Base-by-base conservation (phyloP, 2,329 filamentous ascomycete genomes). In the Calonectria hawksworthii region DNA sequence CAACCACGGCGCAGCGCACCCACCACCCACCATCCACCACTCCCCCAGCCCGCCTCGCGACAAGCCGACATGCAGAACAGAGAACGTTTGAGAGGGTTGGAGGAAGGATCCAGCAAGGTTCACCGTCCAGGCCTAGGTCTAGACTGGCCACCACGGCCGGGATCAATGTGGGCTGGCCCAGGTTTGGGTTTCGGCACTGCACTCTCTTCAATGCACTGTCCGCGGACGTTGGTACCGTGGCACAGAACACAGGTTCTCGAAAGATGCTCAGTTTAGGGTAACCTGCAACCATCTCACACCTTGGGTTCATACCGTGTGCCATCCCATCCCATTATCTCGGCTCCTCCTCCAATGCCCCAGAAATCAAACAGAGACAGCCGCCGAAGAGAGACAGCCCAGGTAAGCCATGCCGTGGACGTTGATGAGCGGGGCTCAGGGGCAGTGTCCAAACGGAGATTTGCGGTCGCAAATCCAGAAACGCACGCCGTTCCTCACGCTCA, bases 381-480 rank as follows among this genome's bases (percentile, higher is more conserved):
- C 23, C 64, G 47, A 77, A 56, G 54, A 73, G 72, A 74, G 72
- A 74, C 70, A 73, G 66, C 73, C 78, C 34, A 63, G 56, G 76
- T 67, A 54, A 64, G 65, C 68, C 59, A 63, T 50, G 41, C 56
- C 56, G 56, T 38, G 23, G 16, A 63, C 23, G n/a, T 41, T 41
- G n/a, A 63, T 41, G 56, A 78, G 75, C 76, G 78, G 79, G 74
- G 74, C 70, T 9, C 51, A 74, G 72, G 67, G 61, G 59, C 72
- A 67, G 72, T 66, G 70, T 65, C 59, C 34, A 70, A 68, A 63
- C 34, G 38, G 69, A 56, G 54, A 73, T 47, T 67, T 51, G 50
- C 70, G 67, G 70, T 67, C 70, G 65, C 66, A 67, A 72, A 63
- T 77, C 61, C 68, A 79, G 75, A 81, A 80, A 79, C 78, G 68